Base-by-base conservation (phyloP, 2,329 filamentous ascomycete genomes). In the Zalaria sp. region DNA sequence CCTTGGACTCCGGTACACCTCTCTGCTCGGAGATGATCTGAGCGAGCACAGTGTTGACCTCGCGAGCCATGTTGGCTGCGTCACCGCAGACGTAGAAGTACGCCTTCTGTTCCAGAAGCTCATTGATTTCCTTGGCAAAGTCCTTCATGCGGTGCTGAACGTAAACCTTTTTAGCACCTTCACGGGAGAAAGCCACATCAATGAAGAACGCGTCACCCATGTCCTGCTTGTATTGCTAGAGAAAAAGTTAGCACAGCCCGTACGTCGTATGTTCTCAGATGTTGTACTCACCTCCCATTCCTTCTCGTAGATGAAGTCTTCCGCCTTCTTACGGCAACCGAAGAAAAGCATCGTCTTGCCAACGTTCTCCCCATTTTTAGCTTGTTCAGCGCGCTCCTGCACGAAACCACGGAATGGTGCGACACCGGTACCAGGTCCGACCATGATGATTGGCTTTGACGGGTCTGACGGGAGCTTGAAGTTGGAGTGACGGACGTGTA, bases 41-140 rank as follows among this genome's bases (percentile, higher is more conserved):
- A 26, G 73, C 81, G 35, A 98, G 71, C n/a, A 86, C 77, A 25
- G 80, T 71, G 60, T 93, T 59, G 28, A 67, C 63, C 49, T 67
- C 64, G 27, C 61, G 54, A 9, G 65, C 63, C 63, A 71, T 95
- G 68, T 94, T 88, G 43, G 91, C 84, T 1, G 93, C 93, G 59
- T 98, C 91, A 66, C 91, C 91, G 56, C 93, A 98, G 44, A 98
- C 89, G 61, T 98, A 98, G 62, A 98, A 88, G 65, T 91, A 95
- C 4, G 86, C 91, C 57, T 80, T 80, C 61, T 88, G 83, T 62
- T 82, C 72, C 6, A 98, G 72, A 1, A 98, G 76, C 49, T 89
- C 79, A 64, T 93, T 89, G 65, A 98, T 73, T 54, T 94, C 78
- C 54, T 83, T 75, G 45, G 83, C 79, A 39, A 79, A 73, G 62